Conservation (phyloP, 2,329 filamentous ascomycete species). For the Chaetomiaceae sp. region DNA sequence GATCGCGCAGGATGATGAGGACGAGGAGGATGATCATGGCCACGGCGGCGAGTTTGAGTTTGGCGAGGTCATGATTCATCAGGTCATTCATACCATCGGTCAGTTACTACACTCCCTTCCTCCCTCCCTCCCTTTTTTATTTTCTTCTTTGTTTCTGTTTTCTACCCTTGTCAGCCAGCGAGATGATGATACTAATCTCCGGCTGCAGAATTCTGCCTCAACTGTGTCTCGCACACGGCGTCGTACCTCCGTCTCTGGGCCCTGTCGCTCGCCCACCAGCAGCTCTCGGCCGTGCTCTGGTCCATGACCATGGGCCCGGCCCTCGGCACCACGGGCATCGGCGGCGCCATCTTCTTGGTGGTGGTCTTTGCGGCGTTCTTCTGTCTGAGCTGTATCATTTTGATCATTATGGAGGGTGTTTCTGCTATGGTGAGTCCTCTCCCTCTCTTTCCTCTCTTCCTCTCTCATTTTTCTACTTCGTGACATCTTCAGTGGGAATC, state of each 20-base stretch:
- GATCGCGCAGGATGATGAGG: constrained; percentile 72
- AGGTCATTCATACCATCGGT: constrained; percentile 98
- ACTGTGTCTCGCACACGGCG: constrained; percentile 97
- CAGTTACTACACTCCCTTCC: constrained; percentile 36
- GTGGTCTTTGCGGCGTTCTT: constrained; percentile 88
- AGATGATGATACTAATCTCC: too few species aligned
- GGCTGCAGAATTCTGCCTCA: constrained; percentile 98
- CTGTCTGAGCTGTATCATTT: constrained; percentile 61
- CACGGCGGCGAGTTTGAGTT: constrained; percentile 93
- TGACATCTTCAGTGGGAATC: too few species aligned
- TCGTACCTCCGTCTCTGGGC: constrained; percentile 99
- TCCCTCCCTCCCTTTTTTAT: background rate
- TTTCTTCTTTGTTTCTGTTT: too few species aligned
- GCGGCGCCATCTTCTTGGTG: constrained; percentile 77
- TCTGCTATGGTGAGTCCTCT: constrained; percentile 65
- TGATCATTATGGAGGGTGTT: constrained; percentile 94
- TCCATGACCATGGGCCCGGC: constrained; percentile 85
- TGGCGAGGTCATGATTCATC: constrained; percentile 95
- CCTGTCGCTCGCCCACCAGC: constrained; percentile 92
- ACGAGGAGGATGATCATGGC: constrained; percentile 53
- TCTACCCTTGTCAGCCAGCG: background rate
- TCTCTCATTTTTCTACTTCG: background rate
- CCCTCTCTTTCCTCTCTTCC: background rate
- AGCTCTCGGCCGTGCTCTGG: constrained; percentile 93
- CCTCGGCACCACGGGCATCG: constrained; percentile 60